phyloP scores from a whole-genome alignment of 2,329 filamentous ascomycete genomes.

The Malbranchea zuffiana region DNA sequence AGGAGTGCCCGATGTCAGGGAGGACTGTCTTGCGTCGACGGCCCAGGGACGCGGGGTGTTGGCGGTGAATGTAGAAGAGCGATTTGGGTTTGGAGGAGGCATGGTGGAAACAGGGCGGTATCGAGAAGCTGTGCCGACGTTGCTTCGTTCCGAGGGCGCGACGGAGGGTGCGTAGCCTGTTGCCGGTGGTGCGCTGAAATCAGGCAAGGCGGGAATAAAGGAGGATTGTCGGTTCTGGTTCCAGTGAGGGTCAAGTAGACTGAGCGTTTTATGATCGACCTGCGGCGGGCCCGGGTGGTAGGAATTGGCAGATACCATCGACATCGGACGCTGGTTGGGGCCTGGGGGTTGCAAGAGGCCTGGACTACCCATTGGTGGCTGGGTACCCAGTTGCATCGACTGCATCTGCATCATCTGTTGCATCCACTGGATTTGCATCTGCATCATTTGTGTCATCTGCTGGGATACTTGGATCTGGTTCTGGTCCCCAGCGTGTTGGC shows the following conservation, averaged over 20 bases:
- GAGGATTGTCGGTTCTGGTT: conserved; percentile 28
- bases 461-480: conserved; percentile 70
- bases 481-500: conserved; percentile 45
- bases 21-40: conserved; percentile 25
- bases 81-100: conserved; percentile 27
- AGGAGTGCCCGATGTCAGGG: conserved; percentile 12
- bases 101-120: conserved; percentile 79
- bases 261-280: conserved; percentile 57
- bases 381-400: conserved; percentile 30
- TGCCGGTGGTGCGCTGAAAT: conserved; percentile 8
- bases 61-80: conserved; percentile 27
- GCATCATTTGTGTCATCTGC: conserved; percentile 79
- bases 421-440: conserved; percentile 93
- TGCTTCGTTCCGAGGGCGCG: conserved; percentile 90
- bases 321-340: conserved; percentile 36
- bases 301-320: conserved; percentile 32
- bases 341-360: conserved; percentile 22
- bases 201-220: conserved; percentile 21
- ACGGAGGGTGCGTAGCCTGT: conserved; percentile 72
- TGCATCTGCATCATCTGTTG: conserved; percentile 57
- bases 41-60: conserved; percentile 28
- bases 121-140: conserved; percentile 75
- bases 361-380: conserved; percentile 19
- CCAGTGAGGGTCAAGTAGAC: conserved; percentile 60
- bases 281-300: conserved; percentile 22